Conservation (phyloP, 805 yeast species). For the Wickerhamiella musiphila region DNA sequence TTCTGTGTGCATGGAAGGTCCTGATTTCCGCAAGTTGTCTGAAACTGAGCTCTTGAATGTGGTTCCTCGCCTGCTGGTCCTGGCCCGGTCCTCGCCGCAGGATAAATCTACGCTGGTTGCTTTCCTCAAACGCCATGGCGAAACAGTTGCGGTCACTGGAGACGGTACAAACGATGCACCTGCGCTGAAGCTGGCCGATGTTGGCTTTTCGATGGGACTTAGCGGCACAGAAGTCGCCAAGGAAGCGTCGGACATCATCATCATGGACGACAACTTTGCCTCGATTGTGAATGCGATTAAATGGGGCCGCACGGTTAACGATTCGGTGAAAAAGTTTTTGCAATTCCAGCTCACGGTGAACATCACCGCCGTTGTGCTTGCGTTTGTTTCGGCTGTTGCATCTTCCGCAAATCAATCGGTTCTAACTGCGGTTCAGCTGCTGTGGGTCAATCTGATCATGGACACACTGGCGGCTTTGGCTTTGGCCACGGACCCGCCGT, state of each 20-base stretch:
- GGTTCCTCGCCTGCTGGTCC: constrained; percentile 62
- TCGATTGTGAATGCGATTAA: constrained; percentile 92
- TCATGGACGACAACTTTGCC: constrained; percentile 86
- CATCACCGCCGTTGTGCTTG: constrained; percentile 85
- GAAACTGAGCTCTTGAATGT: constrained; percentile 36
- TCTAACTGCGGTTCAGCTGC: constrained; percentile 86
- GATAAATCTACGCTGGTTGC: constrained; percentile 81
- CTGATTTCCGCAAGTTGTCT: constrained; percentile 55
- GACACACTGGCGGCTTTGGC: constrained; percentile 97
- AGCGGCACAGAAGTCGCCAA: constrained; percentile 98
- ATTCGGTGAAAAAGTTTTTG: constrained; percentile 84
- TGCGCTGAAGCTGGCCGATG: constrained; percentile 89
- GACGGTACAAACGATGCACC: constrained; percentile 99
- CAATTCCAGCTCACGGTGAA: constrained; percentile 96
- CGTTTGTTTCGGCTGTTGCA: constrained; percentile 87
- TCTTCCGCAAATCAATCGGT: constrained; percentile 67
- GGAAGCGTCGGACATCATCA: constrained; percentile 85
- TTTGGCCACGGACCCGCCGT: constrained; percentile 93
- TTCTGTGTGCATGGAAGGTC: constrained; percentile 78
- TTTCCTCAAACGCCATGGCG: constrained; percentile 60
- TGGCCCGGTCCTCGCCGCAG: constrained; percentile 92
- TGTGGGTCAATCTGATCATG: constrained; percentile 97
- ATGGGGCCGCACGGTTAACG: constrained; percentile 97
- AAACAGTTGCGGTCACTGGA: constrained; percentile 97
- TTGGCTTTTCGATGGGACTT: constrained; percentile 97